These are phyloP conservation scores for Mrakia blollopis DNA, from an alignment of 768 basidiomycete species.

Conservation along the genomic window DNA sequence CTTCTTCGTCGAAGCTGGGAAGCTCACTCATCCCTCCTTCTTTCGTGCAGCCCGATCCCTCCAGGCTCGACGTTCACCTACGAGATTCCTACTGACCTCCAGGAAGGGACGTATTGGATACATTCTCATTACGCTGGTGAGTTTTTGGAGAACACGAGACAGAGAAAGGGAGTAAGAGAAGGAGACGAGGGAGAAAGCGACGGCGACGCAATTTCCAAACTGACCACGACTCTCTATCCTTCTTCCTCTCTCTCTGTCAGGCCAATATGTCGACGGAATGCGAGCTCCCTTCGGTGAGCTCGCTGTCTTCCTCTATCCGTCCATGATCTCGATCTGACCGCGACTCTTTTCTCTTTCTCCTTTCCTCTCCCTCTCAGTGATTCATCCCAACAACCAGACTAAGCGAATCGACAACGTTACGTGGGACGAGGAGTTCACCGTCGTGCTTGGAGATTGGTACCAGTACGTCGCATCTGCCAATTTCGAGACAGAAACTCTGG, in stretches of 20 bases:
- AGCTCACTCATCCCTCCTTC: background rate
- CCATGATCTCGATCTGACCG: no score
- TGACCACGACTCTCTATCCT: background rate
- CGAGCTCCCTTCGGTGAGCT: conserved; percentile 77
- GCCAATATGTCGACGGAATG: conserved; percentile 61
- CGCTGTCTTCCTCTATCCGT: no score
- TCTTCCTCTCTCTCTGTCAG: background rate
- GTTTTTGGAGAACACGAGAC: conserved; percentile 42
- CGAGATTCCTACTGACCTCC: conserved; percentile 49
- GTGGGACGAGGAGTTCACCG: conserved; percentile 90
- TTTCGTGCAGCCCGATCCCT: conserved; percentile 54
- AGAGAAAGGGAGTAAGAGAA: background rate
- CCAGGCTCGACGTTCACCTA: conserved; percentile 68
- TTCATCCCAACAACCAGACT: conserved; percentile 45
- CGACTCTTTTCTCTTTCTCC: background rate
- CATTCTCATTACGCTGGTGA: conserved; percentile 39
- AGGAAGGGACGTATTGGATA: conserved; percentile 46
- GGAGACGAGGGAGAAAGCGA: background rate
- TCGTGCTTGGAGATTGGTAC: conserved; percentile 89
- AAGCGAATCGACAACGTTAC: conserved; percentile 50
- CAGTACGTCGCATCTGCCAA: no score
- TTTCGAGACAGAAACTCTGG: no score
- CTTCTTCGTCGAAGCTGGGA: background rate
- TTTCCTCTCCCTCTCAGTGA: no score
- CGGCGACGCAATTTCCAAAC: background rate